Percentiles rank a stretch among this genome's conserved stretches.
These are phyloP conservation scores for Circinella umbellata DNA, from an alignment of 371 early-diverging fungal species.

Conservation along the genomic window DNA sequence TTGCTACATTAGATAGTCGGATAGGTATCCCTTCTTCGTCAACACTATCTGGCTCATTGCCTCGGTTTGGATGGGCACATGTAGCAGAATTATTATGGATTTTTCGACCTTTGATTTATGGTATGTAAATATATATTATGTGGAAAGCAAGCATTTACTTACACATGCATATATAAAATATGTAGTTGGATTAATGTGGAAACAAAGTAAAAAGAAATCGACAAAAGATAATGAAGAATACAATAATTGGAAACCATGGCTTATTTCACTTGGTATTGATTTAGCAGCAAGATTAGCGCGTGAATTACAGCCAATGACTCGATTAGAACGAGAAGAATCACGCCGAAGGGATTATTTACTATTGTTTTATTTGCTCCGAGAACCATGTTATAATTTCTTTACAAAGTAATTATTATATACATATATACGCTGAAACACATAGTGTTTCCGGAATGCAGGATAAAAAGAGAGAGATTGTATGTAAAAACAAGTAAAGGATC, in stretches of 20 bases:
- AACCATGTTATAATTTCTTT: conserved; percentile 34
- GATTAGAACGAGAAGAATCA: conserved; percentile 42
- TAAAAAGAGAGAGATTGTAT: no score
- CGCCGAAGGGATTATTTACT: conserved; percentile 37
- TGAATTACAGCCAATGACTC: conserved; percentile 32
- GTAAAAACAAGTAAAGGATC: background rate
- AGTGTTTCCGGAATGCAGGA: no score
- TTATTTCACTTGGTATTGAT: conserved; percentile 40
- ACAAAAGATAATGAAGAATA: conserved; percentile 21
- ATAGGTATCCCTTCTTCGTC: conserved; percentile 33
- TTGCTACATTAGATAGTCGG: conserved; percentile 37
- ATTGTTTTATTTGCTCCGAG: conserved; percentile 41
- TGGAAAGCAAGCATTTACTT: background rate
- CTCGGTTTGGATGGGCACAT: conserved; percentile 32
- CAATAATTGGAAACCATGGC: conserved; percentile 42
- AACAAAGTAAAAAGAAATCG: conserved; percentile 18
- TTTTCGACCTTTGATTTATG: conserved; percentile 41
- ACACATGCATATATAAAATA: background rate
- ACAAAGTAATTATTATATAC: conserved; percentile 30
- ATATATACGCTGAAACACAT: no score
- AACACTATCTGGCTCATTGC: background rate
- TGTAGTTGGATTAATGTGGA: conserved; percentile 5
- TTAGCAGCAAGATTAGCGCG: conserved; percentile 28
- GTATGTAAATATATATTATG: conserved; percentile 25
- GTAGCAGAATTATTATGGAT: conserved; percentile 44